phyloP scores from a whole-genome alignment of 2,329 filamentous ascomycete genomes.

The Penicillium brevicompactum region DNA sequence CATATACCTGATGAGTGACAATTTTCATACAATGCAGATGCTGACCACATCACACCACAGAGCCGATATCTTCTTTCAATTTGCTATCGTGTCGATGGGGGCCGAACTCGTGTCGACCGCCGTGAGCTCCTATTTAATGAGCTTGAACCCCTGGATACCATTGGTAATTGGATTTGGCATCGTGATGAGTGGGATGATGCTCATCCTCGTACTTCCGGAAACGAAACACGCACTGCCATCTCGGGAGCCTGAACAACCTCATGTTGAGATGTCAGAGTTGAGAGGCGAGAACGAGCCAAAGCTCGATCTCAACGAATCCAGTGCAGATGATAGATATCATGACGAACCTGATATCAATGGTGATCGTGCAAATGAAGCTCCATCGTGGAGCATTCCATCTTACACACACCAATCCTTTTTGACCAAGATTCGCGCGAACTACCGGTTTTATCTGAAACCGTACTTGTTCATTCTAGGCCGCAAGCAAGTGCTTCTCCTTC shows the following conservation, averaged over 20 bases:
- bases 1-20: conserved; percentile 2
- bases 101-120: conserved; percentile 43
- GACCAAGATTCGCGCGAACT: conserved; percentile 15
- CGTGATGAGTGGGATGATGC: conserved; percentile 34
- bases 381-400: conserved; percentile 18
- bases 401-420: conserved; percentile 16
- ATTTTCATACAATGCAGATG: conserved; percentile 12
- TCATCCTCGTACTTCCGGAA: conserved; percentile 41
- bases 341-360: conserved; percentile 20
- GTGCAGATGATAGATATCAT: conserved; percentile 14
- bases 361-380: conserved; percentile 15
- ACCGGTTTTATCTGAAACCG: conserved; percentile 35
- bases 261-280: conserved; percentile 36
- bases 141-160: conserved; percentile 43
- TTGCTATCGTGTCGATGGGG: conserved; percentile 42
- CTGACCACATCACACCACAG: conserved; percentile 21
- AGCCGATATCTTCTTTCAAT: conserved; percentile 44
- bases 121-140: conserved; percentile 45
- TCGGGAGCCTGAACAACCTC: conserved; percentile 9
- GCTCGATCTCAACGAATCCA: conserved; percentile 2
- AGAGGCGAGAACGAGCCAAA: conserved; percentile 20
- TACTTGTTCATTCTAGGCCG: conserved; percentile 46
- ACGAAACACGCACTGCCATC: conserved; percentile 37
- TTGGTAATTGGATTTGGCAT: conserved; percentile 39
- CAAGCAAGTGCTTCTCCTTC: conserved; percentile 44